phyloP scores from a whole-genome alignment of 352 stramenopile genomes.

The Phytophthora quininea region DNA sequence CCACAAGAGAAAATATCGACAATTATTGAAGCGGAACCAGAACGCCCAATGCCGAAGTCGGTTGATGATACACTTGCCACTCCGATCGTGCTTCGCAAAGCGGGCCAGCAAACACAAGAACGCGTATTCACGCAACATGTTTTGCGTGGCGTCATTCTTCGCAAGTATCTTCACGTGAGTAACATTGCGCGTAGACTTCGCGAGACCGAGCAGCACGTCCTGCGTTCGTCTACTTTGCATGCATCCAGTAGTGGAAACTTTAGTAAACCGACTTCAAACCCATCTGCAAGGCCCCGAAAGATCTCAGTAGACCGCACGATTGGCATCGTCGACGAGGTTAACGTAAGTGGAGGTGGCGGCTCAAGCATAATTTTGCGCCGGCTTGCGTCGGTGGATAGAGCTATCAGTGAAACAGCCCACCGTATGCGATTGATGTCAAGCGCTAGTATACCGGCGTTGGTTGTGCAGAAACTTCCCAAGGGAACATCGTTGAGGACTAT shows the following conservation, averaged over 20 bases:
- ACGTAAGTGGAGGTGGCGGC: background rate
- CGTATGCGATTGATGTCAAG: slow-evolving; percentile 58
- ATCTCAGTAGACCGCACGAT: slow-evolving; percentile 17
- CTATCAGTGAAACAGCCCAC: slow-evolving; percentile 68
- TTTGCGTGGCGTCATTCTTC: slow-evolving; percentile 58
- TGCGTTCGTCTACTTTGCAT: slow-evolving; percentile 38
- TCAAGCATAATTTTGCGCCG: slow-evolving; percentile 38
- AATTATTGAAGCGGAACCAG: background rate
- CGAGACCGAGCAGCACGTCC: slow-evolving; percentile 60
- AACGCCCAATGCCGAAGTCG: slow-evolving; percentile 2
- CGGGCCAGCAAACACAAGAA: slow-evolving; percentile 33
- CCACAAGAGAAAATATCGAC: slow-evolving; percentile 2
- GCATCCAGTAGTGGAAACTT: slow-evolving; percentile 7
- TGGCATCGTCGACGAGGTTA: slow-evolving; percentile 11
- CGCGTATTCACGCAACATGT: slow-evolving; percentile 68
- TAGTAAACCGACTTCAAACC: slow-evolving; percentile 2
- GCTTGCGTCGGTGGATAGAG: slow-evolving; percentile 64
- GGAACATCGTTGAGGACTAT: slow-evolving; percentile 49
- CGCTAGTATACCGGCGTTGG: slow-evolving; percentile 25
- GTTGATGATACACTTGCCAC: slow-evolving; percentile 31
- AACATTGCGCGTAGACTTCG: slow-evolving; percentile 71
- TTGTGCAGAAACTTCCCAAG: slow-evolving; percentile 28
- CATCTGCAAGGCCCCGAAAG: slow-evolving; percentile 13
- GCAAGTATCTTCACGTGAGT: slow-evolving; percentile 70
- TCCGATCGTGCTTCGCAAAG: slow-evolving; percentile 49